Conservation (phyloP, 2,329 filamentous ascomycete genomes). For the Ascochyta viciae-villosae region DNA sequence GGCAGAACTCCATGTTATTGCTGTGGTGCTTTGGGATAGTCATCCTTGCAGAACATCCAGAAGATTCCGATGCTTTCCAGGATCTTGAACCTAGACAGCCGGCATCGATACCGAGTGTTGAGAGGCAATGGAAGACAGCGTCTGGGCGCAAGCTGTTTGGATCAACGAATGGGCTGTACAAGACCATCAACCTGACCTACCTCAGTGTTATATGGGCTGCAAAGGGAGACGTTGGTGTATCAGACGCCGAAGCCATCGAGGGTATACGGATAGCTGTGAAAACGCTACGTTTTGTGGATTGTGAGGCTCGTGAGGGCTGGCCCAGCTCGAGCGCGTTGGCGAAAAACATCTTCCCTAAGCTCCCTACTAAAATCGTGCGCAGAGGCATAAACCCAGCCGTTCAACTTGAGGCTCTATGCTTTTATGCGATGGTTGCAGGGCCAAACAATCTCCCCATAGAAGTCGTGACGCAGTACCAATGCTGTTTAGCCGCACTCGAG, state of each 20-base stretch:
- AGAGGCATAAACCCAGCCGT: constrained; percentile 26
- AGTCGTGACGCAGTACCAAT: constrained; percentile 33
- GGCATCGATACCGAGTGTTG: constrained; percentile 2
- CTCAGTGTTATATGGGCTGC: constrained; percentile 41
- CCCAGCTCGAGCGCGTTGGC: constrained; percentile 27
- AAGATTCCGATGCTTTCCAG: constrained; percentile 6
- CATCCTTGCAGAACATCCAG: constrained; percentile 35
- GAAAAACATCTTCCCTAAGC: constrained; percentile 32
- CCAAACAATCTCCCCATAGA: constrained; percentile 23
- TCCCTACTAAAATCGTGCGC: constrained; percentile 37
- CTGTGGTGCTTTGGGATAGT: constrained; percentile 46
- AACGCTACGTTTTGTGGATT: constrained; percentile 34
- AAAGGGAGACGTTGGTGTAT: constrained; percentile 30
- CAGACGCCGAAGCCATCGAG: constrained; percentile 39
- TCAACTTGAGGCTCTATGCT: constrained; percentile 41
- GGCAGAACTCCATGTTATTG: constrained; percentile 37
- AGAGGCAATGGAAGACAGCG: constrained; percentile 38
- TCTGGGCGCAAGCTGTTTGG: constrained; percentile 44
- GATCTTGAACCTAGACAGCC: constrained; percentile 8
- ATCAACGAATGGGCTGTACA: constrained; percentile 29
- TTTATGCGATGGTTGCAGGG: constrained; percentile 38
- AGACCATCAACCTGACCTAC: constrained; percentile 41
- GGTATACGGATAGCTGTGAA: constrained; percentile 44
- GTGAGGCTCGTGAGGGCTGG: constrained; percentile 31
- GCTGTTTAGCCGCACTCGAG: constrained; percentile 19